Base-by-base conservation (phyloP, 257 asterid species). In the Anisodus acutangulus region DNA sequence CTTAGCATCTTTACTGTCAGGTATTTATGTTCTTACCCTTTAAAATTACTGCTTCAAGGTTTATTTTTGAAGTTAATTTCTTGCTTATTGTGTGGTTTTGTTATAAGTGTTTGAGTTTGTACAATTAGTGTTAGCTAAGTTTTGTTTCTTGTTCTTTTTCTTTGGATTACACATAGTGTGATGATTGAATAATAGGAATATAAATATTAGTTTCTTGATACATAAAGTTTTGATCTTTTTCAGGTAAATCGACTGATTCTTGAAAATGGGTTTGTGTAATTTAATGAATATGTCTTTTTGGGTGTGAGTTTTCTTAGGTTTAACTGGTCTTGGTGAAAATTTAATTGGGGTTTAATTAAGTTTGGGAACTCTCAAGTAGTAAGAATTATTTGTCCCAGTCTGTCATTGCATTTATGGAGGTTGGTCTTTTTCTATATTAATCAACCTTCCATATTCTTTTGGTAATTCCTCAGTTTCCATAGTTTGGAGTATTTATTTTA, bases 201-300 rank as follows among this genome's bases (percentile, higher is more conserved):
- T 41, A 5, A 85, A 45, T 76, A 58, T 78, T 82, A 17, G 66
- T 17, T 3, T 8, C 66, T 59, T 59, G 31, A n/a, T 6, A 59
- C 22, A 16, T 57, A 12, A 55, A 39, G 71, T 43, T 78, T 86
- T 39, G 31, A 39, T 87, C 67, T 79, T 85, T 83, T 78, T 66
- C 39, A 6, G 22, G 63, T 55, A 80, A 51, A 62, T 87, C 64
- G 85, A 67, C 15, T 85, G 88, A 67, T 87, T 86, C 22, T 26
- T 54, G 87, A 76, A 68, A 62, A 64, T 87, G 89, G 90, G 88
- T 87, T 85, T 85, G 69, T 71, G 70, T 70, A 70, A 43, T 81
- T 76, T 31, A 51, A 26, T 31, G 81, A 7, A 31, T 76, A 26
- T 26, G 13, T 26, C 6, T 26, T 6, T 70, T 51, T 51, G 22